Evolutionary conservation across 2,329 filamentous ascomycete genomes (phyloP).

Genomic region (Calcarisporium arbuscula): DNA sequence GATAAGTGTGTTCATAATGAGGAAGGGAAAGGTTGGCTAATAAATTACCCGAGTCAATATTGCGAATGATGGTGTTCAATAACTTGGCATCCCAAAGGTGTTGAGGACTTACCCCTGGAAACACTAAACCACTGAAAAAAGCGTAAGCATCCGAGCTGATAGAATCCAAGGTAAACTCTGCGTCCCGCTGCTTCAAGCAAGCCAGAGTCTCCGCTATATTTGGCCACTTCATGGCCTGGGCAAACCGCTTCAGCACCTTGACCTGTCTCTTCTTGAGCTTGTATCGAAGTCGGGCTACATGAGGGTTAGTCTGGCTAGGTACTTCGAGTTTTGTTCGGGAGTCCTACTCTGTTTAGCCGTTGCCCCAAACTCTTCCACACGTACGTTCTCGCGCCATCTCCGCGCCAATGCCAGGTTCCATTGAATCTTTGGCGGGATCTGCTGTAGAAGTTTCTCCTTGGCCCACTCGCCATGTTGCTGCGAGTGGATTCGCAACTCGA

Average conservation of each 20-base stretch:
- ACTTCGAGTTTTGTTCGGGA: too few species aligned
- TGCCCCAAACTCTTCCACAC: slow-evolving; percentile 54
- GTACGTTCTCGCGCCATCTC: slow-evolving; percentile 65
- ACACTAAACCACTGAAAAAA: slow-evolving; percentile 67
- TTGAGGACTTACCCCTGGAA: slow-evolving; percentile 54
- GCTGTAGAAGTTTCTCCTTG: slow-evolving; percentile 56
- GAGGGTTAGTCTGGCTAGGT: too few species aligned
- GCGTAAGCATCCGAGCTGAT: slow-evolving; percentile 68
- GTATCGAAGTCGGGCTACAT: slow-evolving; percentile 52
- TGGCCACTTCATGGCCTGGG: slow-evolving; percentile 70
- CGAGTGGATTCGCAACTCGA: slow-evolving; percentile 64
- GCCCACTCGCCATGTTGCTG: slow-evolving; percentile 53
- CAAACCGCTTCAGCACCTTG: slow-evolving; percentile 62
- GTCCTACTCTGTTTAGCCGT: slow-evolving; percentile 43
- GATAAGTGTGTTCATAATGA: slow-evolving; percentile 72
- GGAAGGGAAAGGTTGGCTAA: slow-evolving; percentile 59
- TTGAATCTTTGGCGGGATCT: slow-evolving; percentile 63
- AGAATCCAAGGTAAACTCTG: slow-evolving; percentile 50
- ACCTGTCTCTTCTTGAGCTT: slow-evolving; percentile 61
- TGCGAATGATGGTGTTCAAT: too few species aligned
- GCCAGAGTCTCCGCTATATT: slow-evolving; percentile 61
- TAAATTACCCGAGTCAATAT: background rate
- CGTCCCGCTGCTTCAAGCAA: slow-evolving; percentile 53
- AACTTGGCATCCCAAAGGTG: too few species aligned
- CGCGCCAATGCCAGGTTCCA: slow-evolving; percentile 70